Evolutionary conservation across 2,329 filamentous ascomycete genomes (phyloP).

Genomic region (Ampelomyces quisqualis): DNA sequence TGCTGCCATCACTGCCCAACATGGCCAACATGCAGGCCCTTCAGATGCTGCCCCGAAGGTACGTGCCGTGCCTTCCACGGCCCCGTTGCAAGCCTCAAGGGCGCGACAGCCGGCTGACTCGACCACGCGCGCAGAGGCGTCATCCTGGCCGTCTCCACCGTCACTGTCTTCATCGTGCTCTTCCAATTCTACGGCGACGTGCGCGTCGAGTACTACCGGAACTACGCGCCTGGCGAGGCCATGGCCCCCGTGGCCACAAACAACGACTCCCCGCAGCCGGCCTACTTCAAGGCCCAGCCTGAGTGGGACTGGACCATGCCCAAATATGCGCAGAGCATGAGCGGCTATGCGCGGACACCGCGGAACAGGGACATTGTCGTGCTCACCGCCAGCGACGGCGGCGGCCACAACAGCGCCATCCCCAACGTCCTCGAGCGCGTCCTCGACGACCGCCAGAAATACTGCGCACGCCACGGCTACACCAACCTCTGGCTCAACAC

Average conservation of each 20-base stretch:
- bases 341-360: constrained; percentile 35
- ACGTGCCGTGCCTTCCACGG: too few species aligned
- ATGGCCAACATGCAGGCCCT: too few species aligned
- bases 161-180: constrained; percentile 24
- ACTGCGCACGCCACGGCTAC: constrained; percentile 43
- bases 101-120: neutral
- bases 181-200: constrained; percentile 31
- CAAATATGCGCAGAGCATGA: constrained; percentile 25
- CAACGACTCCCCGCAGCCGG: constrained; percentile 30
- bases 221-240: constrained; percentile 23
- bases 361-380: constrained; percentile 41
- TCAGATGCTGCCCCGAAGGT: too few species aligned
- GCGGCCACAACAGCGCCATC: constrained; percentile 46
- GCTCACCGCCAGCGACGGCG: constrained; percentile 46
- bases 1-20: too few species aligned
- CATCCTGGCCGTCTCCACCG: constrained; percentile 19
- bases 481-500: constrained; percentile 46
- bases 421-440: constrained; percentile 40
- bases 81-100: too few species aligned
- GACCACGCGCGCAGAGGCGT: constrained; percentile 17
- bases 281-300: constrained; percentile 35
- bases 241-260: constrained; percentile 15
- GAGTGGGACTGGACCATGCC: constrained; percentile 38
- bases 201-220: constrained; percentile 28
- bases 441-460: constrained; percentile 39